These are phyloP conservation scores for Fraxinus quadrangulata DNA, from an alignment of 257 asterid species.

Conservation along the genomic window DNA sequence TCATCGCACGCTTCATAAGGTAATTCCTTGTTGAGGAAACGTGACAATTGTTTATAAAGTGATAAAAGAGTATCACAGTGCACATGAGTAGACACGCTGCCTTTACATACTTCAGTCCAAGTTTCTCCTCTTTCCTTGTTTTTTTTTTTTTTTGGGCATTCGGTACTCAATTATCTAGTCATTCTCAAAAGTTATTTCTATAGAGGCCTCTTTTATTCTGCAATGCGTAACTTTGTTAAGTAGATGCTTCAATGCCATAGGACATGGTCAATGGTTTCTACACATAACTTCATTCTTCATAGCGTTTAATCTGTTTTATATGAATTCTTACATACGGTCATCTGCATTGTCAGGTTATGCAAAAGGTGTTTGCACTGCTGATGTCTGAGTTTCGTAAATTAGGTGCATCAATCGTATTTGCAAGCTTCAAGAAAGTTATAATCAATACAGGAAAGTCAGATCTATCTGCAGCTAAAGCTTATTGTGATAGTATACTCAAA, in stretches of 20 bases:
- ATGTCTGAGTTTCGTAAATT: conserved; percentile 93
- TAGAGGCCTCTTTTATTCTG: background rate
- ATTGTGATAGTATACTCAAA: conserved; percentile 85
- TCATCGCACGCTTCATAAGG: conserved; percentile 97
- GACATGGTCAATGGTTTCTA: conserved; percentile 12
- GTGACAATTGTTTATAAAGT: conserved; percentile 19
- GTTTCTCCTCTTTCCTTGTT: conserved; percentile 10
- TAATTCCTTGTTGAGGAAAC: conserved; percentile 34
- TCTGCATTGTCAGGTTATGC: conserved; percentile 72
- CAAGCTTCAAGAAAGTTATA: conserved; percentile 81
- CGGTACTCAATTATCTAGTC: conserved; percentile 17
- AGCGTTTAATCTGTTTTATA: conserved; percentile 17
- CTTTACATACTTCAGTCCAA: conserved; percentile 6
- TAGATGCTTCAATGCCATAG: conserved; percentile 17
- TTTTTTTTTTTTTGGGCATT: background rate
- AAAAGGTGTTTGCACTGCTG: conserved; percentile 87
- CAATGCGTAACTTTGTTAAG: background rate
- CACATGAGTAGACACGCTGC: conserved; percentile 11
- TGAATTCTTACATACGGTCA: conserved; percentile 14
- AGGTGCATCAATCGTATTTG: conserved; percentile 80
- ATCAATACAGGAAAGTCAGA: conserved; percentile 90
- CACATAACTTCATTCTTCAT: conserved; percentile 8
- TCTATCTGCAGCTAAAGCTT: conserved; percentile 85
- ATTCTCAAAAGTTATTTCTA: conserved; percentile 7
- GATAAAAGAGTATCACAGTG: conserved; percentile 16